Percentiles rank a stretch among this genome's conserved stretches.
Evolutionary conservation across 495 filamentous ascomycete genomes (phyloP).

Genomic region (Trichocladium antarcticum): DNA sequence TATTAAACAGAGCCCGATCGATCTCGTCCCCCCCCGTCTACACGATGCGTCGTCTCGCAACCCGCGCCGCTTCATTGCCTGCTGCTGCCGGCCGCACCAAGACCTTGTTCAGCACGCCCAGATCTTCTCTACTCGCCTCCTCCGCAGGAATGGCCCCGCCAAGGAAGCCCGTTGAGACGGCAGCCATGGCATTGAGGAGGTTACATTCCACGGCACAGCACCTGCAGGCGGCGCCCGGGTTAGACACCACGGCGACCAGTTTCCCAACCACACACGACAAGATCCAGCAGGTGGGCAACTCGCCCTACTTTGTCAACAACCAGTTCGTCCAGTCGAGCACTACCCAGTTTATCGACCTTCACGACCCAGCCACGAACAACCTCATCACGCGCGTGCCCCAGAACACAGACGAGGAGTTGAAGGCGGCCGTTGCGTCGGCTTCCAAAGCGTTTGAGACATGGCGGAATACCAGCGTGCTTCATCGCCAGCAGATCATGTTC

Average conservation of each 20-base stretch:
- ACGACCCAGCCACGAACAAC: constrained; percentile 96
- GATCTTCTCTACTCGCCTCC: constrained; percentile 14
- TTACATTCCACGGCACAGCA: constrained; percentile 54
- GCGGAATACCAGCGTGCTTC: constrained; percentile 72
- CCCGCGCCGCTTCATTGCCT: constrained; percentile 24
- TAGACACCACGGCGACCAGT: constrained; percentile 50
- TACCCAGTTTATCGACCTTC: constrained; percentile 76
- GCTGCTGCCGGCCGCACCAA: constrained; percentile 19
- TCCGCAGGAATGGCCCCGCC: constrained; percentile 30
- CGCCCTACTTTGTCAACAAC: constrained; percentile 88
- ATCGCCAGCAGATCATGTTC: constrained; percentile 94
- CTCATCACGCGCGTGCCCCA: constrained; percentile 96
- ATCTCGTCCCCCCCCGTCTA: background rate
- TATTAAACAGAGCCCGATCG: background rate
- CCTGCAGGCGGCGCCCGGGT: constrained; percentile 34
- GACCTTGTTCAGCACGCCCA: constrained; percentile 8
- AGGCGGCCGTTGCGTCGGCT: constrained; percentile 77
- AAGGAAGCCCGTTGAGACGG: constrained; percentile 15
- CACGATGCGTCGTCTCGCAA: constrained; percentile 35
- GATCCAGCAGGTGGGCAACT: constrained; percentile 64
- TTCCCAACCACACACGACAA: constrained; percentile 78
- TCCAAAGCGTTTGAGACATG: constrained; percentile 83
- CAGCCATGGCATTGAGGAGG: constrained; percentile 28
- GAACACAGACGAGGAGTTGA: constrained; percentile 80
- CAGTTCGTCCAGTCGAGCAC: constrained; percentile 68